Base-by-base conservation (phyloP, 768 basidiomycete species). In the Lentinula raphanica region DNA sequence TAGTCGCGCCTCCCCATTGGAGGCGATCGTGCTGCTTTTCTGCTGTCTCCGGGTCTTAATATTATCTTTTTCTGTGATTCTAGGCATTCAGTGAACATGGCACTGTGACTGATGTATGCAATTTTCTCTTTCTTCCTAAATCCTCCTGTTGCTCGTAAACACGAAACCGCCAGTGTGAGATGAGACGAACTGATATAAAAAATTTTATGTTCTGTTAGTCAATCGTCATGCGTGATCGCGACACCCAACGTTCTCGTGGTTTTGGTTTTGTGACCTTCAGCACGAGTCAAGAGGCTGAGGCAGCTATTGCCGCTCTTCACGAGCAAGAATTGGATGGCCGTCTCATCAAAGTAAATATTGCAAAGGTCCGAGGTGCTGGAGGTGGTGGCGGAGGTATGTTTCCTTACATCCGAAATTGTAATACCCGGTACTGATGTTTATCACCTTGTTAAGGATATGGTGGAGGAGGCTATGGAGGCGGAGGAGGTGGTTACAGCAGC, bases 161-260 rank as follows among this genome's bases (percentile, higher is more conserved):
- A 67, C 63, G 50, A 31, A 64, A 59, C 63, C 68, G 42, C 17
- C 19, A 60, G 59, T 59, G 60, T 66, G 68, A 73, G 69, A 68
- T 62, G 58, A 50, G 54, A 69, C 69, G 65, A 71, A 68, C 75
- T 76, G 66, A 71, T 55, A n/a, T 21, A 31, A 32, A 8, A 25
- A n/a, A 76, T 58, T 65, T 63, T 65, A 49, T 40, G 53, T 44
- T 50, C 59, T 71, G 74, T 63, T 74, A 97, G 93, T 90, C 90
- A 66, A 94, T 96, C 76, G 94, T 96, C 72, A 96, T 96, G 94
- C 90, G 92, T 78, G 95, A 98, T 77, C 92, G 94, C 70, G 96
- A 97, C 70, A 98, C 96, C 64, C 91, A 92, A 60, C 92, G 95
- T 69, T 96, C 93, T 63, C 89, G 95, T 70, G 95, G 95, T 68